Percentiles rank a stretch among this genome's conserved stretches.
Evolutionary conservation across 116 monocot species (phyloP).

Genomic region (Trichopus zeylanicus): DNA sequence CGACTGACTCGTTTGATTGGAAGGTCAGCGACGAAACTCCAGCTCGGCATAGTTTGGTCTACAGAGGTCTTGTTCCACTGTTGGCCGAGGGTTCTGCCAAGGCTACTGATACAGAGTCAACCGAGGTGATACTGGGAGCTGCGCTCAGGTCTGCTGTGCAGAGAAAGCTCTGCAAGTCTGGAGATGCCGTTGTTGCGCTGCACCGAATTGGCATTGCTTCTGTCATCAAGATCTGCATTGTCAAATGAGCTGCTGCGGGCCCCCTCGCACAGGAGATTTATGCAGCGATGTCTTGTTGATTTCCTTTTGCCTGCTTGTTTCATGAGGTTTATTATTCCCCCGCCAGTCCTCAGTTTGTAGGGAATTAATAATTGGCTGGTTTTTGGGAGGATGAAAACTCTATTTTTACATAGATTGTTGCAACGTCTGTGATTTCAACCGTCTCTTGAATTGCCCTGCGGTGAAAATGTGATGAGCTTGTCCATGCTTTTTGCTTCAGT

Average conservation of each 20-base stretch:
- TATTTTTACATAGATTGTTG: not conserved
- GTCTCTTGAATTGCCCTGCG: not conserved
- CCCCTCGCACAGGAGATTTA: not conserved
- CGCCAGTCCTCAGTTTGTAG: not conserved
- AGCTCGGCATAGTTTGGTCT: slow-evolving; percentile 58
- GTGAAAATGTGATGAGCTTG: too few species aligned
- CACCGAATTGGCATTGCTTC: slow-evolving; percentile 72
- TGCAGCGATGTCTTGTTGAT: not conserved
- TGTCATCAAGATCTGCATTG: slow-evolving; percentile 61
- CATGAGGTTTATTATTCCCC: not conserved
- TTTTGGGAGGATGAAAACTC: not conserved
- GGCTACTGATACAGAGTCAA: slow-evolving; percentile 70
- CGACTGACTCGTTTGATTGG: slow-evolving; percentile 69
- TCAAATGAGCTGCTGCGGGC: not conserved
- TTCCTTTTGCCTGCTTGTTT: not conserved
- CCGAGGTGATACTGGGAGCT: slow-evolving; percentile 60
- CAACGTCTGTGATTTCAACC: not conserved
- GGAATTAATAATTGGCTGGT: not conserved
- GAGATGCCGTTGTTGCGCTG: slow-evolving; percentile 55
- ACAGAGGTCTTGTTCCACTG: slow-evolving; percentile 71
- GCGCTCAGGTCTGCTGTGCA: slow-evolving; percentile 42
- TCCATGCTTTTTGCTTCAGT: too few species aligned
- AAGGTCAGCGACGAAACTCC: slow-evolving; percentile 54
- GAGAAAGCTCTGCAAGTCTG: slow-evolving; percentile 51
- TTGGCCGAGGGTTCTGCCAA: slow-evolving; percentile 74